A percentile compares a stretch with the other conserved stretches of the same genome.
Evolutionary conservation across 768 basidiomycete species (phyloP).

Genomic region (Pulveroboletus sp.): DNA sequence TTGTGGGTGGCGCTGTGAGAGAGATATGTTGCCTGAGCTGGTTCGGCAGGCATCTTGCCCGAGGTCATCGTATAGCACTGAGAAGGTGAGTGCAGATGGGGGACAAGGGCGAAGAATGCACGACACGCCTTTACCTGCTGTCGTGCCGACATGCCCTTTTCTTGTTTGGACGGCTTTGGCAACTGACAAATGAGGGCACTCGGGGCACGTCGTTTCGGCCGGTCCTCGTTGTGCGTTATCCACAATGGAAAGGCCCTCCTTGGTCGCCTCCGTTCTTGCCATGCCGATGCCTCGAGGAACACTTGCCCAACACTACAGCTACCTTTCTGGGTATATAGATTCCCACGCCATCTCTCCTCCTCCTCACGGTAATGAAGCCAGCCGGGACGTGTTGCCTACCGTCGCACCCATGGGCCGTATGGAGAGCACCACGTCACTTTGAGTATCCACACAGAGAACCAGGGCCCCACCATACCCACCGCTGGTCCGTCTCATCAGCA

Average conservation of each 20-base stretch:
- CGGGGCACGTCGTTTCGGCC: constrained; percentile 15
- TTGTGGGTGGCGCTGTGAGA: constrained; percentile 52
- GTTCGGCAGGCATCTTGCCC: constrained; percentile 29
- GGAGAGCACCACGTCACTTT: constrained; percentile 1
- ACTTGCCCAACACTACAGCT: constrained; percentile 20
- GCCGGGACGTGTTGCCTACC: not conserved
- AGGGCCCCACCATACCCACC: constrained; percentile 25
- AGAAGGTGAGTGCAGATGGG: constrained; percentile 32
- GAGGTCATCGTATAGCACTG: constrained; percentile 35
- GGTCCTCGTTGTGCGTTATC: constrained; percentile 26
- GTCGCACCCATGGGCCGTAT: not conserved
- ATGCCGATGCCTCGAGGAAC: constrained; percentile 30
- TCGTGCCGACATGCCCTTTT: constrained; percentile 31
- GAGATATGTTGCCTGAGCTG: constrained; percentile 43
- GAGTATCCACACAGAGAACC: not conserved
- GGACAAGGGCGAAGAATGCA: constrained; percentile 35
- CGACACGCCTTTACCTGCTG: constrained; percentile 35
- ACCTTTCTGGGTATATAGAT: constrained; percentile 10
- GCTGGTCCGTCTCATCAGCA: constrained; percentile 7
- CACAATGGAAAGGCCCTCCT: constrained; percentile 15
- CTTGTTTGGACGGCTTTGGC: constrained; percentile 30
- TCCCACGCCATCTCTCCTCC: constrained; percentile 20
- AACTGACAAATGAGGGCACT: constrained; percentile 17
- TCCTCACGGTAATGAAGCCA: constrained; percentile 21
- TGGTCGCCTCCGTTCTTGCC: constrained; percentile 10